Conservation (phyloP, 805 yeast species). For the Groenewaldozyma tartarivorans region DNA sequence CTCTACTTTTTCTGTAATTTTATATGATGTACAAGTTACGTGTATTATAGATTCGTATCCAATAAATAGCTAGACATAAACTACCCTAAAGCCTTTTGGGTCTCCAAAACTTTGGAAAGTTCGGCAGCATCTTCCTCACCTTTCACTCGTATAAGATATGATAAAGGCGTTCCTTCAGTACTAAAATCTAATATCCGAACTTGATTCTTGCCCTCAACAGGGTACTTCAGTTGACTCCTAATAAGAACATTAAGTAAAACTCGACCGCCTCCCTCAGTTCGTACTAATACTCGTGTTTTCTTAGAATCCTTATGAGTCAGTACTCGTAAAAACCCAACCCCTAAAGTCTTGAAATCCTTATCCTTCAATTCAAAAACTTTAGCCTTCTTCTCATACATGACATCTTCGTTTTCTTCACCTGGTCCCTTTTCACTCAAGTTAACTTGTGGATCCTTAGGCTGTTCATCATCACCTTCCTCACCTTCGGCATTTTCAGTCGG, state of each 20-base stretch:
- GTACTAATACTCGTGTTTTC: slow-evolving; percentile 62
- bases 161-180: slow-evolving; percentile 46
- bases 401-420: slow-evolving; percentile 79
- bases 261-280: slow-evolving; percentile 85
- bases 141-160: slow-evolving; percentile 69
- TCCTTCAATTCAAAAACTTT: slow-evolving; percentile 53
- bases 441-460: slow-evolving; percentile 32
- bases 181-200: slow-evolving; percentile 56
- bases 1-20: no score
- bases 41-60: neutral
- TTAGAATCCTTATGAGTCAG: slow-evolving; percentile 49
- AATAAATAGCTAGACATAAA: neutral
- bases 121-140: slow-evolving; percentile 58
- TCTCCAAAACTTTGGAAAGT: slow-evolving; percentile 23
- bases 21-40: no score
- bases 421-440: slow-evolving; percentile 50
- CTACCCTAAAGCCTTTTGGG: slow-evolving; percentile 3
- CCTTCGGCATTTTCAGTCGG: slow-evolving; percentile 20
- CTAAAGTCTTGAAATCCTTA: slow-evolving; percentile 34
- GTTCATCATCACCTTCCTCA: slow-evolving; percentile 33
- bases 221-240: slow-evolving; percentile 48
- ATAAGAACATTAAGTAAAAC: slow-evolving; percentile 63
- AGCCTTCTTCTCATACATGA: slow-evolving; percentile 54
- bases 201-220: slow-evolving; percentile 51
- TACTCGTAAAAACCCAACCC: slow-evolving; percentile 76